These are phyloP conservation scores for Erythrobasidium hasegawianum DNA, from an alignment of 1,284 basidiomycete genomes.

Conservation along the genomic window DNA sequence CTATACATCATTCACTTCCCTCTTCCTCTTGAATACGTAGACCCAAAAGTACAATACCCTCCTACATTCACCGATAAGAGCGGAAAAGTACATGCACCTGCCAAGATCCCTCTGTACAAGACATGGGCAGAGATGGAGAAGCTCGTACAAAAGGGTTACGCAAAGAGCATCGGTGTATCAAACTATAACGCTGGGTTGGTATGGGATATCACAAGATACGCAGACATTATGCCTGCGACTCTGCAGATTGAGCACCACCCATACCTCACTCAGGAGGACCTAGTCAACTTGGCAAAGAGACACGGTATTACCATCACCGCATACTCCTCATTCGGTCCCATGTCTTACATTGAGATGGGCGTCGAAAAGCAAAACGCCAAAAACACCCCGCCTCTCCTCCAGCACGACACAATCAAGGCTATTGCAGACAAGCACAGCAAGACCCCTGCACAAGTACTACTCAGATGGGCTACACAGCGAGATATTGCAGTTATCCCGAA, in stretches of 20 bases:
- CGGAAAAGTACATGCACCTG: constrained; percentile 41
- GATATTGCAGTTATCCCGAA: constrained; percentile 75
- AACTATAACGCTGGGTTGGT: constrained; percentile 45
- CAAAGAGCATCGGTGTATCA: constrained; percentile 67
- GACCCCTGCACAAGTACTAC: constrained; percentile 61
- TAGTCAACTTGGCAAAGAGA: constrained; percentile 60
- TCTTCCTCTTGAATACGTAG: constrained; percentile 68
- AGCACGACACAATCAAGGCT: constrained; percentile 54
- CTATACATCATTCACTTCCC: constrained; percentile 65
- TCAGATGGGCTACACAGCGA: constrained; percentile 73
- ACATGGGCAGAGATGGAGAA: constrained; percentile 73
- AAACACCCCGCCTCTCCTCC: constrained; percentile 52
- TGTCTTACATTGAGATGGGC: constrained; percentile 31
- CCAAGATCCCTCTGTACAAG: constrained; percentile 65
- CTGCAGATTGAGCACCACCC: constrained; percentile 54
- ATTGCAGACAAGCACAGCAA: constrained; percentile 59
- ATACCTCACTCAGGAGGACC: constrained; percentile 46
- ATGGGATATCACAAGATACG: constrained; percentile 57
- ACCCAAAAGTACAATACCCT: constrained; percentile 68
- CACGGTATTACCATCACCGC: constrained; percentile 66
- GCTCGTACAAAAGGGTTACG: constrained; percentile 64
- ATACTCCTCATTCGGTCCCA: constrained; percentile 67
- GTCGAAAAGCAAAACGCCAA: constrained; percentile 19
- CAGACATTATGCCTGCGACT: constrained; percentile 64
- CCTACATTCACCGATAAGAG: constrained; percentile 65